These are phyloP conservation scores for Fusarium humuli DNA, from an alignment of 2,329 filamentous ascomycete genomes.

Conservation along the genomic window DNA sequence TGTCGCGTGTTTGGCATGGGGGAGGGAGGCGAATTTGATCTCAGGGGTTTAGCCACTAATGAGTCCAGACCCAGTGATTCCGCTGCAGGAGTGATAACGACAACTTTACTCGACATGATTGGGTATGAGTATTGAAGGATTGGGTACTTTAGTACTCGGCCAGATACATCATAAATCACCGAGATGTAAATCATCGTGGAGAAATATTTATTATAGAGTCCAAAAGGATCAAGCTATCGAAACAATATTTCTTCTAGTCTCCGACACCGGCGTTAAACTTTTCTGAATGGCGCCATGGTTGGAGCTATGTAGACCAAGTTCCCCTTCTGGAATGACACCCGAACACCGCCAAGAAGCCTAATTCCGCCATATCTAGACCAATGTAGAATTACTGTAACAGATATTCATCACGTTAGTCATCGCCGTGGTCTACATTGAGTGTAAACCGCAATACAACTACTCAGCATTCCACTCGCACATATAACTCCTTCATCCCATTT, in stretches of 20 bases:
- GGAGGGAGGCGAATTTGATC: background rate
- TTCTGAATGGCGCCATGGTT: conserved; percentile 8
- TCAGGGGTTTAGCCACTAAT: background rate
- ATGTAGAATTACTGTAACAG: background rate
- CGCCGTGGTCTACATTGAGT: background rate
- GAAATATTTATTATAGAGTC: background rate
- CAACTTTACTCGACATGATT: conserved; percentile 8
- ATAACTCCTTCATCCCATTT: conserved; percentile 19
- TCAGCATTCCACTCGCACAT: conserved; percentile 14
- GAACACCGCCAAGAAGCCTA: conserved; percentile 1
- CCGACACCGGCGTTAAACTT: conserved; percentile 14
- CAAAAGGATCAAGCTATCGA: background rate
- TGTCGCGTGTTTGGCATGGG: conserved; percentile 17
- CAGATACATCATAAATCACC: background rate
- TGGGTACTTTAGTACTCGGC: background rate
- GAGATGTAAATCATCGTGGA: background rate
- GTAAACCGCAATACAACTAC: conserved; percentile 15
- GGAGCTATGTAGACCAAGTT: conserved; percentile 8
- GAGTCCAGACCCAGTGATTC: conserved; percentile 16
- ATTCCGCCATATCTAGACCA: conserved; percentile 8
- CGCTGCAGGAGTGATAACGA: background rate
- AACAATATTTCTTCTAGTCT: background rate
- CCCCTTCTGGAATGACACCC: conserved; percentile 21
- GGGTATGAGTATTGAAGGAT: background rate
- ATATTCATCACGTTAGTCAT: background rate